phyloP scores from a whole-genome alignment of 2,329 filamentous ascomycete species.

The Fusarium sororula region DNA sequence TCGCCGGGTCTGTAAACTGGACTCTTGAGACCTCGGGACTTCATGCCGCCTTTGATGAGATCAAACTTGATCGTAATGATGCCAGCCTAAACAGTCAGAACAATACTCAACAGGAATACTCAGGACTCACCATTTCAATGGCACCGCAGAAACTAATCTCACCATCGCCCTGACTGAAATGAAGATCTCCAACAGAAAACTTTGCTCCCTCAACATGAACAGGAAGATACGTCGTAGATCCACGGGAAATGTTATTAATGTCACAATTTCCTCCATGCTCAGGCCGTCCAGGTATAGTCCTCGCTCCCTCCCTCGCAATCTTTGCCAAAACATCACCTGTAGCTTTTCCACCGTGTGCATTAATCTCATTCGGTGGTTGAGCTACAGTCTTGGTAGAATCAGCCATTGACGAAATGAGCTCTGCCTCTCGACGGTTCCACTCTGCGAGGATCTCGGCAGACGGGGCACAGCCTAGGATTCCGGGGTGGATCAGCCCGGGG shows the following conservation, averaged over 20 bases:
- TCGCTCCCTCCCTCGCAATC: constrained; percentile 79
- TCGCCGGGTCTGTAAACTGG: constrained; percentile 87
- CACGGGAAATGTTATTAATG: constrained; percentile 85
- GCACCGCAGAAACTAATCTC: constrained; percentile 91
- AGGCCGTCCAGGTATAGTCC: constrained; percentile 85
- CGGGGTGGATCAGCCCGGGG: constrained; percentile 88
- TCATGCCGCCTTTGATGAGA: constrained; percentile 83
- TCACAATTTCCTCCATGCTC: constrained; percentile 93
- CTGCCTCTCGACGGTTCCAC: constrained; percentile 86
- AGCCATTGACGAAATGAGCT: constrained; percentile 76
- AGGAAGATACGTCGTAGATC: constrained; percentile 85
- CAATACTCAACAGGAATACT: too few relatives aligned
- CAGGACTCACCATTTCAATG: constrained; percentile 82
- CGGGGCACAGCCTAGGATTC: constrained; percentile 89
- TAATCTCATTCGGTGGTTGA: constrained; percentile 76
- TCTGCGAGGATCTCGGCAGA: constrained; percentile 78
- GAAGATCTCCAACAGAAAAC: constrained; percentile 88
- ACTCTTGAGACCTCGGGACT: constrained; percentile 79
- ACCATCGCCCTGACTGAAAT: constrained; percentile 89
- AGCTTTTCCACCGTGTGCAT: constrained; percentile 76
- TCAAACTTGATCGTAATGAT: constrained; percentile 90
- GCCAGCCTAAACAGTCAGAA: constrained; percentile 61
- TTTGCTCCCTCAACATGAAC: constrained; percentile 89
- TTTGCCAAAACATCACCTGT: constrained; percentile 67
- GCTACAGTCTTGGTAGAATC: constrained; percentile 69